These are phyloP conservation scores for Lolium rigidum DNA, from an alignment of 176 grass and related monocot species.

Conservation along the genomic window DNA sequence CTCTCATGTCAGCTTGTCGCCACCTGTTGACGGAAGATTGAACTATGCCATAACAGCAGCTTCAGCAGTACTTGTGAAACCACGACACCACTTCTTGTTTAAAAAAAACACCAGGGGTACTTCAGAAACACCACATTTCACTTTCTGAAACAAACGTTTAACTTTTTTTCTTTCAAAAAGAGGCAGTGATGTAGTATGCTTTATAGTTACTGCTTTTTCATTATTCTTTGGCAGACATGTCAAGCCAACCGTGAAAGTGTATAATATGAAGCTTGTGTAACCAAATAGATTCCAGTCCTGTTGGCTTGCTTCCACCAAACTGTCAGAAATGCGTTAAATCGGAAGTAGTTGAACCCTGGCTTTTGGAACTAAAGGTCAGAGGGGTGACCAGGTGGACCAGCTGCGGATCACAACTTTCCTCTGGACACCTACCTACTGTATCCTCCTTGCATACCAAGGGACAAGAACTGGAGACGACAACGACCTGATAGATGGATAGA, in stretches of 20 bases:
- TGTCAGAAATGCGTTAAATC: constrained; percentile 44
- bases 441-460: constrained; percentile 59
- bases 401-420: constrained; percentile 40
- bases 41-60: too few species aligned
- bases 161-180: too few species aligned
- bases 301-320: constrained; percentile 33
- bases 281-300: neutral
- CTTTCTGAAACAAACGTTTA: neutral
- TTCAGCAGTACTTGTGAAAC: constrained; percentile 7
- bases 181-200: neutral
- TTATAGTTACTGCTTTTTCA: neutral
- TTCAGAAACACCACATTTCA: constrained; percentile 7
- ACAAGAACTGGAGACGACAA: constrained; percentile 44
- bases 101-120: neutral
- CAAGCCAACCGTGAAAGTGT: neutral
- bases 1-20: too few species aligned
- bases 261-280: neutral
- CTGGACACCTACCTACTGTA: constrained; percentile 26
- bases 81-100: neutral
- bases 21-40: too few species aligned
- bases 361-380: constrained; percentile 48
- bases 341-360: constrained; percentile 43
- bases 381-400: constrained; percentile 36
- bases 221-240: neutral
- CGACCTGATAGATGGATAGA: neutral